Percentiles rank a stretch among this genome's conserved stretches.
Conservation (phyloP, 768 basidiomycete species). For the Lactifluus volemus region DNA sequence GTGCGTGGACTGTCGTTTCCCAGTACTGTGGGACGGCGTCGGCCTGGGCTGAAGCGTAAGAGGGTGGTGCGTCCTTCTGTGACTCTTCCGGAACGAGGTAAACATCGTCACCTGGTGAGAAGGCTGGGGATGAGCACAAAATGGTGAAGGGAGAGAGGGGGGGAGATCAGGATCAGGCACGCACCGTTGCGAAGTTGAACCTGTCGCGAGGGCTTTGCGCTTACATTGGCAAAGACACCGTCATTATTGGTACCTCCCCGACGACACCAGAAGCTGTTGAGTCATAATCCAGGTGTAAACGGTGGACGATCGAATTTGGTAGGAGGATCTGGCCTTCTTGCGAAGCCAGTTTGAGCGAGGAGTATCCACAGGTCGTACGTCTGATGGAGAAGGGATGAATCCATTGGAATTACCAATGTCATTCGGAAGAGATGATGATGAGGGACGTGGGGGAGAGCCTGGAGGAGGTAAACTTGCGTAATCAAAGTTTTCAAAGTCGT, state of each 20-base stretch:
- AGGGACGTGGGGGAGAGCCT: slow-evolving; percentile 65
- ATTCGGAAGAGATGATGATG: slow-evolving; percentile 58
- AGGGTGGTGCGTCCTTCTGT: slow-evolving; percentile 79
- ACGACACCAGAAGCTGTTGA: slow-evolving; percentile 34
- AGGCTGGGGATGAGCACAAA: background rate
- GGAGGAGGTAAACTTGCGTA: slow-evolving; percentile 73
- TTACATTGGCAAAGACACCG: slow-evolving; percentile 94
- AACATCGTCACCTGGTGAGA: slow-evolving; percentile 51
- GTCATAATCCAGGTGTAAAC: slow-evolving; percentile 35
- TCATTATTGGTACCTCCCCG: slow-evolving; percentile 72
- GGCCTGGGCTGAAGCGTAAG: slow-evolving; percentile 84
- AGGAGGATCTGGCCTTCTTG: slow-evolving; percentile 49
- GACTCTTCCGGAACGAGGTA: slow-evolving; percentile 75
- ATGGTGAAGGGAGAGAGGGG: slow-evolving; percentile 11
- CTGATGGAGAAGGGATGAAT: slow-evolving; percentile 39
- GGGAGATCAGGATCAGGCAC: slow-evolving; percentile 17
- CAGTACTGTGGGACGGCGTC: slow-evolving; percentile 98
- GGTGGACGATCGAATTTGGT: slow-evolving; percentile 41
- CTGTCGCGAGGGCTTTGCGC: slow-evolving; percentile 70
- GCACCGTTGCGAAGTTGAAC: slow-evolving; percentile 52
- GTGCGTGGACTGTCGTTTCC: slow-evolving; percentile 95
- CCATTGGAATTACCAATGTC: slow-evolving; percentile 71
- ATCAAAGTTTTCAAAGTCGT: slow-evolving; percentile 76
- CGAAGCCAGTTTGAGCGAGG: slow-evolving; percentile 41
- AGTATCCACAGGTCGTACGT: slow-evolving; percentile 25